Conservation (phyloP, 2,329 filamentous ascomycete species). For the Tolypocladium tropicale region DNA sequence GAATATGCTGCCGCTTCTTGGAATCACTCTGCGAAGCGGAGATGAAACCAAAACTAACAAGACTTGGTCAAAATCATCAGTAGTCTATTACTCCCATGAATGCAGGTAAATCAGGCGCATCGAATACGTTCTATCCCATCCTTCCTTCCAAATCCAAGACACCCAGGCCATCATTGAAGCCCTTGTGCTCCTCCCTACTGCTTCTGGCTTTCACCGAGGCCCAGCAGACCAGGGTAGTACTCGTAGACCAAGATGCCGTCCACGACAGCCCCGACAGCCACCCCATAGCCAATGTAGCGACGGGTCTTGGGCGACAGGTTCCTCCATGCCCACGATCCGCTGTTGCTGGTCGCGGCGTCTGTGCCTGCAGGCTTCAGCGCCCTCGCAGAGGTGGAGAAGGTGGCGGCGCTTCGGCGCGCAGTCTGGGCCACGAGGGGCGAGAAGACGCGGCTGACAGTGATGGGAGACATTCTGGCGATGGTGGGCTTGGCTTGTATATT, state of each 20-base stretch:
- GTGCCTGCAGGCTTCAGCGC: constrained; percentile 4
- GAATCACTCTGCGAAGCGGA: not conserved
- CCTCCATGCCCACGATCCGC: constrained; percentile 13
- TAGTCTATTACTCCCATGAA: not conserved
- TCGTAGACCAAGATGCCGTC: constrained; percentile 17
- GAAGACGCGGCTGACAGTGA: constrained; percentile 9
- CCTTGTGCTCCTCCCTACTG: not conserved
- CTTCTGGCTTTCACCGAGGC: constrained; percentile 1
- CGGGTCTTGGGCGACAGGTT: constrained; percentile 16
- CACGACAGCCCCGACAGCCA: constrained; percentile 7
- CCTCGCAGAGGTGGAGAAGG: constrained; percentile 12
- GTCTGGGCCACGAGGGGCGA: constrained; percentile 4
- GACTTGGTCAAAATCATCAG: not conserved
- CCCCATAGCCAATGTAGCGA: constrained; percentile 12
- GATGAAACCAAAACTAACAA: not conserved
- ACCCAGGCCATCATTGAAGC: not conserved
- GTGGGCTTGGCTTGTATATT: not conserved
- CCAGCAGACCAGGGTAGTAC: constrained; percentile 12
- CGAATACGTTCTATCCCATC: not conserved
- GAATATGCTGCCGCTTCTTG: not conserved
- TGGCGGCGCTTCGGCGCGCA: constrained; percentile 6
- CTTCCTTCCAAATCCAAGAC: not conserved
- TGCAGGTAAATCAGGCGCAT: not conserved
- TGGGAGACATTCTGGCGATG: constrained; percentile 8
- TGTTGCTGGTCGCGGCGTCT: not conserved